Base-by-base conservation (phyloP, 2,329 filamentous ascomycete genomes). In the Colletotrichum phormii region DNA sequence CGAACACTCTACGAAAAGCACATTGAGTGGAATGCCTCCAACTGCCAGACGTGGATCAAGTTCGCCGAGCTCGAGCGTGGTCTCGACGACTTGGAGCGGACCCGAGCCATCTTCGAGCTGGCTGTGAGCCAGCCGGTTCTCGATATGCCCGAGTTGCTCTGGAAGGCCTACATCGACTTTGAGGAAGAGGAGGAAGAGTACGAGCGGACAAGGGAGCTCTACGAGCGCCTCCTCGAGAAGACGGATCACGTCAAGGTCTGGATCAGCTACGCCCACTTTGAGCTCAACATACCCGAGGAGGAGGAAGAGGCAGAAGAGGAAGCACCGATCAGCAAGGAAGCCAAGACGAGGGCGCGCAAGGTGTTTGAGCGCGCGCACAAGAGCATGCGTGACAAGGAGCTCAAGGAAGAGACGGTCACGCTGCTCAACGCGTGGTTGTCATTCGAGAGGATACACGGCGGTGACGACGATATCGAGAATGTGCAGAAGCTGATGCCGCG, bases 211-310 rank as follows among this genome's bases (percentile, higher is more conserved):
- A 89, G 97, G 61, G 85, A 86, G 4, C 86, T 99, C 57, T 99
- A 98, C 84, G 96, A 98, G 85, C 91, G 96, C 8, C 88, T 99
- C 13, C 89, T 99, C 55, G 88, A 94, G 79, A 98, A 97, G 90
- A 98, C 97, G n/a, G 93, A 97, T 79, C 97, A 99, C 80, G 95
- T 98, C 87, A 99, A 98, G 87, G 97, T 99, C 73, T 99, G 97
- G 97, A 97, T 97, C 82, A 96, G 94, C 82, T 99, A 96, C 84
- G 97, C 97, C n/a, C 94, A 97, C 82, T 98, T 99, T 80, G 97
- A 99, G 83, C 94, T 98, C 85, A 96, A 97, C 81, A 92, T 98
- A 0, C 95, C 95, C 57, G 95, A 97, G 70, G 89, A 90, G 64
- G 90, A 90, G 53, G 89, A 90, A 60, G 89, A 89, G 54, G 85